These are phyloP conservation scores for Candida vaughaniae DNA, from an alignment of 805 yeast species.

Conservation along the genomic window DNA sequence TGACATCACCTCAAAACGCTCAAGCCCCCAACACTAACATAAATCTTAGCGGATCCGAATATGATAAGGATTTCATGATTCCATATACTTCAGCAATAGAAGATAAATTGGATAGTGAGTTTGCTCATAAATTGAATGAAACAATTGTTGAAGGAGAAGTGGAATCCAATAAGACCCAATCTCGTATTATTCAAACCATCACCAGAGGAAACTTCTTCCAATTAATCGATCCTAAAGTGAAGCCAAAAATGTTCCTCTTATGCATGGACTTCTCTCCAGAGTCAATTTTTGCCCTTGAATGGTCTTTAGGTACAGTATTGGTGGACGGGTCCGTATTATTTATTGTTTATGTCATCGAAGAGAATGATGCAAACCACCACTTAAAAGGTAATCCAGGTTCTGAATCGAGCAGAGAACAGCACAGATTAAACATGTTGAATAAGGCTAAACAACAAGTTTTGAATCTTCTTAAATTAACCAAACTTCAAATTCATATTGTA, in stretches of 20 bases:
- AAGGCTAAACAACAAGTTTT: conserved; percentile 46
- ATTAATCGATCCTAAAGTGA: conserved; percentile 41
- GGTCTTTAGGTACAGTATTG: conserved; percentile 83
- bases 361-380: conserved; percentile 41
- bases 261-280: conserved; percentile 85
- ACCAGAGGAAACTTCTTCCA: conserved; percentile 68
- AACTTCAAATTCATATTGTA: conserved; percentile 70
- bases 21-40: conserved; percentile 18
- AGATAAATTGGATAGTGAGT: conserved; percentile 59
- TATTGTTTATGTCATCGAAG: conserved; percentile 61
- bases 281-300: conserved; percentile 78
- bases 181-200: conserved; percentile 66
- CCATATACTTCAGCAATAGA: conserved; percentile 71
- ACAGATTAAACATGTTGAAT: conserved; percentile 38
- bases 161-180: conserved; percentile 50
- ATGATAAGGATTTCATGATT: conserved; percentile 37
- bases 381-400: conserved; percentile 37
- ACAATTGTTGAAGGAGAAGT: conserved; percentile 55
- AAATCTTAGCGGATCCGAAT: conserved; percentile 8
- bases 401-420: conserved; percentile 36
- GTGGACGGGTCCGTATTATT: conserved; percentile 81
- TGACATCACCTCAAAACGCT: background rate
- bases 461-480: conserved; percentile 58
- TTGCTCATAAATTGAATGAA: conserved; percentile 55
- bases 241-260: conserved; percentile 63